Base-by-base conservation (phyloP, 495 filamentous ascomycete species). In the Penicillium fimorum region DNA sequence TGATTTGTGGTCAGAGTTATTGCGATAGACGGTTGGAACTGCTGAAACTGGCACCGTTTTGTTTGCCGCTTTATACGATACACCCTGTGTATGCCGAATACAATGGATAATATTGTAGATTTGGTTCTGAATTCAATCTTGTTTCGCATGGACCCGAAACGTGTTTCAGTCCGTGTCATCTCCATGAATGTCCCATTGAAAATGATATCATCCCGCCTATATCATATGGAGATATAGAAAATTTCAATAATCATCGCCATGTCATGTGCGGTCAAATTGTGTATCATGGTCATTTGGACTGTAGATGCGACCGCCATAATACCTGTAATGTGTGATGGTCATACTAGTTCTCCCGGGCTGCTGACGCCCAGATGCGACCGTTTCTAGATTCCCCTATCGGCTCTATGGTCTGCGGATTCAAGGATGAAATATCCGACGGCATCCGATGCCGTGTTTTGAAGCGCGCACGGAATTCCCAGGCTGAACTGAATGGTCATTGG, bases 401-500 rank as follows among this genome's bases (percentile, higher is more conserved):
- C 9, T 17, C 35, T 38, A 15, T 5, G 35, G 35, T 17, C 35
- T 38, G 35, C n/a, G n/a, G 15, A 15, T 10, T 17, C 27, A 12
- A 43, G 17, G 24, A 30, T 41, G 15, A 18, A 51, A 27, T 40
- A 13, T 52, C 50, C 50, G 45, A 37, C 1, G 45, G 50, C 1
- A 17, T 32, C 37, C 8, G 20, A 29, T 30, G 45, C 17, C 18
- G 29, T 41, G 35, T 11, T 29, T n/a, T 7, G 35, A 15, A 25
- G 8, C 12, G 17, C 12, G 9, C 42, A 47, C 30, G n/a, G 30
- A 32, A 18, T 25, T 37, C 41, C 15, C 11, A 35, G 12, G 29
- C 42, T 54, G 18, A 13, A 20, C 22, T 11, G 43, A 4, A 27
- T 30, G 13, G 33, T 54, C 22, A 54, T 53, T 53, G 30, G 50